phyloP scores from a whole-genome alignment of 768 basidiomycete genomes.

The Leucocoprinus sp. region DNA sequence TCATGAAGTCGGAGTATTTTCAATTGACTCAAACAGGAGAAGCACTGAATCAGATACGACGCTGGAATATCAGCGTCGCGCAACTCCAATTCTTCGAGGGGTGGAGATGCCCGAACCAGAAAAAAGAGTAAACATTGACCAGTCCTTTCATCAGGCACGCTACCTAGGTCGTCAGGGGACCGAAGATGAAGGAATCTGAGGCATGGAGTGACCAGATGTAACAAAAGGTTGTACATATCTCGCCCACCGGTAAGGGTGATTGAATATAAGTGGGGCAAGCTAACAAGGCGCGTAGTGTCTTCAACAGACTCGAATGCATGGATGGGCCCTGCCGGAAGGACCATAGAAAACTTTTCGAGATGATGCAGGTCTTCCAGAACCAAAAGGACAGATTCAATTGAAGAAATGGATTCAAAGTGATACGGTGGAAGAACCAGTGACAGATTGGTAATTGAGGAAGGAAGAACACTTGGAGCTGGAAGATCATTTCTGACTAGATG shows the following conservation, averaged over 20 bases:
- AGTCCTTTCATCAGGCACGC: conserved; percentile 25
- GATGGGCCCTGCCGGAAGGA: conserved; percentile 24
- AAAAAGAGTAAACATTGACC: conserved; percentile 16
- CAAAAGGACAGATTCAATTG: conserved; percentile 19
- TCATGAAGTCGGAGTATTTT: conserved; percentile 48
- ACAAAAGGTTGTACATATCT: conserved; percentile 12
- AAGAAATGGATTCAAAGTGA: conserved; percentile 12
- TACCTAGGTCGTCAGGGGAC: conserved; percentile 25
- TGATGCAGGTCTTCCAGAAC: conserved; percentile 30
- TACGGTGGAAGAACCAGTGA: conserved; percentile 24
- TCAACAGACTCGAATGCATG: conserved; percentile 18
- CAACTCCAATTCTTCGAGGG: conserved; percentile 22
- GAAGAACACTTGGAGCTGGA: conserved; percentile 25
- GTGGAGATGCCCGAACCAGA: conserved; percentile 19
- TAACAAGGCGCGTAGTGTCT: conserved; percentile 13
- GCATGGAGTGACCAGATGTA: conserved; percentile 22
- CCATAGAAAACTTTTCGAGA: conserved; percentile 35
- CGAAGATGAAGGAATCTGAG: conserved; percentile 29
- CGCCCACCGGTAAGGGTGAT: conserved; percentile 17
- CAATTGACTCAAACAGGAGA: conserved; percentile 17
- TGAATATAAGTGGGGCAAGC: conserved; percentile 19
- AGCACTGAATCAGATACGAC: conserved; percentile 17
- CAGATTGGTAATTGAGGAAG: conserved; percentile 26
- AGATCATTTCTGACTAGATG: conserved; percentile 26
- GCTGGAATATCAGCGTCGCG: conserved; percentile 20